Evolutionary conservation across 164 flowering plant genomes (phyloP).

Genomic region (Litsea cubeba): DNA sequence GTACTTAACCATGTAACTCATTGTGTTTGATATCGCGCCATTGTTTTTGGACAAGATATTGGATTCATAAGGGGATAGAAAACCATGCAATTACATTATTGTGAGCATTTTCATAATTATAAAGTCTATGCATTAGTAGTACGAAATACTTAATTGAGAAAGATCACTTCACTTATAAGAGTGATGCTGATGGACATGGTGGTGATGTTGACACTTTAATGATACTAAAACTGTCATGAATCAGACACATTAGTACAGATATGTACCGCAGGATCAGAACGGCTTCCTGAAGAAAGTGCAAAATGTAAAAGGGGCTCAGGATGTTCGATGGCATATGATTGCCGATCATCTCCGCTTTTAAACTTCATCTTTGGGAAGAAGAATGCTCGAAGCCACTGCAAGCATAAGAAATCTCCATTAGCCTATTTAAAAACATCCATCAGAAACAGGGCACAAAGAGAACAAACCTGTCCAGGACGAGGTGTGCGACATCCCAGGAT

Average conservation of each 20-base stretch:
- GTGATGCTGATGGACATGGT: neutral
- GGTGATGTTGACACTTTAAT: neutral
- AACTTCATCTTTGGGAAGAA: conserved; percentile 59
- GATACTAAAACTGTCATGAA: neutral
- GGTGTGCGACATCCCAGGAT: conserved; percentile 80
- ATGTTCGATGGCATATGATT: conserved; percentile 62
- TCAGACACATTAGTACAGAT: neutral
- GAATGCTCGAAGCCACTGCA: conserved; percentile 79
- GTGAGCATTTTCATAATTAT: too few relatives aligned
- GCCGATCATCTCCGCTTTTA: conserved; percentile 60
- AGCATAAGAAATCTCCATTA: neutral
- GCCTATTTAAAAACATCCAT: neutral
- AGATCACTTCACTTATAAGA: neutral
- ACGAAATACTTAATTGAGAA: too few relatives aligned
- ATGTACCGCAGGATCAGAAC: conserved; percentile 93
- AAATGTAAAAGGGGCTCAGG: conserved; percentile 85
- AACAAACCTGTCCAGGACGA: conserved; percentile 81
- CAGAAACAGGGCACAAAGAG: neutral
- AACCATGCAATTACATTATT: too few relatives aligned
- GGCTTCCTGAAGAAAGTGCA: conserved; percentile 87
- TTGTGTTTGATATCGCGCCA: too few relatives aligned
- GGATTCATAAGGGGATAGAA: too few relatives aligned
- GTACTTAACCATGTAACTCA: too few relatives aligned
- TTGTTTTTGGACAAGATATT: too few relatives aligned
- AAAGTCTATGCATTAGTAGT: too few relatives aligned